Percentiles rank a stretch among this genome's conserved stretches.
phyloP scores from a whole-genome alignment of 2,329 filamentous ascomycete species.

The Harringtonia lauricola region DNA sequence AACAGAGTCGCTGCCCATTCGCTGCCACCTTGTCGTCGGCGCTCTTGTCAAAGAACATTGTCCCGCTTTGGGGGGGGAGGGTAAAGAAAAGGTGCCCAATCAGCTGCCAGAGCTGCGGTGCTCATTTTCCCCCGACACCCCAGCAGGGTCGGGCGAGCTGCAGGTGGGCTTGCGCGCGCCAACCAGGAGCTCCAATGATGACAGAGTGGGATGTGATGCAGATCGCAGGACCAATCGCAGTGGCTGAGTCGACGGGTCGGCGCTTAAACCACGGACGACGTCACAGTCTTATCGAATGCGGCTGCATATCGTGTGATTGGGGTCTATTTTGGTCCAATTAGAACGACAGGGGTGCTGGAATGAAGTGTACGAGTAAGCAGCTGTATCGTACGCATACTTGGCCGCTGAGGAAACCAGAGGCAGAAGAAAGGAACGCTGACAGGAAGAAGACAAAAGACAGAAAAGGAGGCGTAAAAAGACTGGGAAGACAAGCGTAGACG shows the following conservation, averaged over 20 bases:
- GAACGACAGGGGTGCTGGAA: too few species aligned
- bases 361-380: too few species aligned
- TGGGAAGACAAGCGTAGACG: too few species aligned
- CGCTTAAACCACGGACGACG: constrained; percentile 13
- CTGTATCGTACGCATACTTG: too few species aligned
- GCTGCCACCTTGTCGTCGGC: background rate
- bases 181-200: constrained; percentile 13
- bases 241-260: constrained; percentile 7
- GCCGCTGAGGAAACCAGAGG: too few species aligned
- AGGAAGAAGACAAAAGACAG: too few species aligned
- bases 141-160: constrained; percentile 10
- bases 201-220: background rate
- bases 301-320: background rate
- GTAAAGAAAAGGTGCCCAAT: too few species aligned
- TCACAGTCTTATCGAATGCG: too few species aligned
- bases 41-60: background rate
- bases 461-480: too few species aligned
- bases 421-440: too few species aligned
- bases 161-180: constrained; percentile 29
- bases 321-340: background rate
- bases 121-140: constrained; percentile 24
- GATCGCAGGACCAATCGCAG: constrained; percentile 13
- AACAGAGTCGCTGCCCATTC: background rate
- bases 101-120: constrained; percentile 12
- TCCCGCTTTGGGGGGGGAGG: too few species aligned